Evolutionary conservation across 768 basidiomycete genomes (phyloP), one percentile per base, ranked within the genome.

Genomic region (Tricholoma furcatifolium): DNA sequence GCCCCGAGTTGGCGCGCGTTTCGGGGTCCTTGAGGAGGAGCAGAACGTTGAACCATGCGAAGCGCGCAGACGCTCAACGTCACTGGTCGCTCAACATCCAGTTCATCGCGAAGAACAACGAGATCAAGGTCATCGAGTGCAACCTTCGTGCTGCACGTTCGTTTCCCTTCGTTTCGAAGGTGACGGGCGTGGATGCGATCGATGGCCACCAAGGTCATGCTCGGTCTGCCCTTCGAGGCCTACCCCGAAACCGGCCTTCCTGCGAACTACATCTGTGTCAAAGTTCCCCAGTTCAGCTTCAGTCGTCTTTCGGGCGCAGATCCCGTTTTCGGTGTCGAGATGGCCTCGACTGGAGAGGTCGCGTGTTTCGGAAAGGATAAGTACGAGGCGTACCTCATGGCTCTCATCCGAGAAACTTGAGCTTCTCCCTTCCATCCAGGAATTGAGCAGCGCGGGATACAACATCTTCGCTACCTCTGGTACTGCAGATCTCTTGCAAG

Each of bases 81-180:
- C 42, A 98, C 96, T 5, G 97, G 96, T 6, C 96, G 97, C 1
- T 89, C 84, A 99, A 99, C 67, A 99, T 99, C 66, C 96, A 99
- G 75, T 98, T 99, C 74, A 98, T 99, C 62, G 96, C 96, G 46
- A 99, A 99, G 82, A 91, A 99, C 74, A 98, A 98, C 74, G 96
- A 98, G 71, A 98, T 99, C 80, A 99, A 99, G 80, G 96, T 99
- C 62, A 99, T 99, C 68, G 96, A 99, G 70, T 98, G 96, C 73
- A 99, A 99, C 73, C 76, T 99, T 31, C 92, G 96, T 51, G 97
- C 97, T 0, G 96, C 96, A 20, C 84, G 96, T 56, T 98, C 96
- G 0, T 98, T 96, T 84, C 96, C 96, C 38, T 99, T 99, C 76
- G 96, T 99, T 20, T 97, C 94, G 7, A 99, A 99, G 71, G 93